Evolutionary conservation across 805 yeast genomes (phyloP).

Genomic region (Saccharomycopsis sp.): DNA sequence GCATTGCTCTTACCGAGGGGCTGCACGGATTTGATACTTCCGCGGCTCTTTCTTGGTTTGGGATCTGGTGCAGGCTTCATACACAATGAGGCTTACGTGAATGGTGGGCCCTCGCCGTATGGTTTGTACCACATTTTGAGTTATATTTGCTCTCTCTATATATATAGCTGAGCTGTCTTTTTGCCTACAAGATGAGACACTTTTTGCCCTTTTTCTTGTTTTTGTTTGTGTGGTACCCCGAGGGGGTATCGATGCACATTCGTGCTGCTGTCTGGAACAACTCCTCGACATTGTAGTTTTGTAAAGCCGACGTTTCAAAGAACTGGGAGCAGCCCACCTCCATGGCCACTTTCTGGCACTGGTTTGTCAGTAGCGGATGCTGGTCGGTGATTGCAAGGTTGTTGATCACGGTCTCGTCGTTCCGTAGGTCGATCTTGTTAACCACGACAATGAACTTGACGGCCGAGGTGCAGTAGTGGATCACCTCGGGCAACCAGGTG

Average conservation of each 20-base stretch:
- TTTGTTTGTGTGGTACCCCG: not conserved
- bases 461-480: constrained; percentile 31
- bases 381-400: constrained; percentile 17
- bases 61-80: not conserved
- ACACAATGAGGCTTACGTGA: constrained; percentile 1
- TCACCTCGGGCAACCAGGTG: constrained; percentile 33
- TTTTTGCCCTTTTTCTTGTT: not conserved
- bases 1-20: no score
- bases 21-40: constrained; percentile 55
- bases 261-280: constrained; percentile 87
- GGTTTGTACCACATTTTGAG: not conserved
- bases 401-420: constrained; percentile 11
- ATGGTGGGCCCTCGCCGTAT: no score
- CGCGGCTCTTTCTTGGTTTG: no score
- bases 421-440: constrained; percentile 15
- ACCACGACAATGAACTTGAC: constrained; percentile 8
- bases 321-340: constrained; percentile 75
- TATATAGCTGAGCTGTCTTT: not conserved
- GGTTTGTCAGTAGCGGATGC: constrained; percentile 21
- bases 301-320: constrained; percentile 80
- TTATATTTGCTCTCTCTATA: not conserved
- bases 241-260: constrained; percentile 1
- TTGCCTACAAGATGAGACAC: not conserved
- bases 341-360: constrained; percentile 63
- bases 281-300: constrained; percentile 91